A percentile compares a stretch with the other conserved stretches of the same genome.
Conservation (phyloP, 164 flowering plant genomes). For the Magnolia sinica region DNA sequence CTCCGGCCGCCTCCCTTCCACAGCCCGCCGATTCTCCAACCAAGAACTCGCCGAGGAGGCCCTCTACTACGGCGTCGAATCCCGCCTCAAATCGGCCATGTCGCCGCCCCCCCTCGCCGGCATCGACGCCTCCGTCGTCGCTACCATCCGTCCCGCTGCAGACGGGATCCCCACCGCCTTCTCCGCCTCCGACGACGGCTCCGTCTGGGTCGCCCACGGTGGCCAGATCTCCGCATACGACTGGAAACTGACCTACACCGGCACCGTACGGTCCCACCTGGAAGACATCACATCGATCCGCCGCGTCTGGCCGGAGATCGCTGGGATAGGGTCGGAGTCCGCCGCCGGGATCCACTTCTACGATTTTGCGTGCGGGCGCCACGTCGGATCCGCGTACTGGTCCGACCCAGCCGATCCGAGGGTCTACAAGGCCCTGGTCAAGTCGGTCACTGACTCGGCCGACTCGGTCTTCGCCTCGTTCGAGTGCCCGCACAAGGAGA, state of each 20-base stretch:
- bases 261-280: conserved; percentile 71
- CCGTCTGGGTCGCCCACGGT: conserved; percentile 76
- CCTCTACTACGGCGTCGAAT: conserved; percentile 75
- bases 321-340: conserved; percentile 63
- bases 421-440: conserved; percentile 62
- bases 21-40: conserved; percentile 54
- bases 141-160: conserved; percentile 62
- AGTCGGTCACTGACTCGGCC: conserved; percentile 48
- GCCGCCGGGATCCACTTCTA: conserved; percentile 78
- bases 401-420: conserved; percentile 70
- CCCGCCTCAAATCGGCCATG: conserved; percentile 50
- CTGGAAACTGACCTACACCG: conserved; percentile 47
- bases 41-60: conserved; percentile 85
- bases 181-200: conserved; percentile 59
- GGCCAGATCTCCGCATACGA: conserved; percentile 84
- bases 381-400: conserved; percentile 69
- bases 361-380: conserved; percentile 46
- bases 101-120: conserved; percentile 62
- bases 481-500: conserved; percentile 72
- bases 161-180: conserved; percentile 54
- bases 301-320: conserved; percentile 50
- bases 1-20: conserved; percentile 60
- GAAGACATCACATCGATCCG: conserved; percentile 55
- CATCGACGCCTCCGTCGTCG: conserved; percentile 62
- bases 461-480: conserved; percentile 56